These are phyloP conservation scores for Rickenella mellea DNA, from an alignment of 768 basidiomycete genomes.

Conservation along the genomic window DNA sequence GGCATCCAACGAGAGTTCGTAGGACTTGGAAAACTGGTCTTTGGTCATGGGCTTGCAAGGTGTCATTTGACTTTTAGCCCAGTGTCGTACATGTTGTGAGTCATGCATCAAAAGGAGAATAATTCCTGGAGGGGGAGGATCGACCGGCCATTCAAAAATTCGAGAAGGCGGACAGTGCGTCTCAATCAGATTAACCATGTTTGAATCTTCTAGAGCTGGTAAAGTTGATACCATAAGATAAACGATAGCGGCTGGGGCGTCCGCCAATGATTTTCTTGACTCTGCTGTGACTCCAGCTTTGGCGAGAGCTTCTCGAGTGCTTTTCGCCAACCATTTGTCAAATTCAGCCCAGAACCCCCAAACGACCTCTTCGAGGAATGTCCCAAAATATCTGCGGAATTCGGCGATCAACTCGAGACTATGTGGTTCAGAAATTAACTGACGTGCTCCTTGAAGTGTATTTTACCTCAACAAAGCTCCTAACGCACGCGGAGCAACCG, in stretches of 20 bases:
- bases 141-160: conserved; percentile 43
- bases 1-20: conserved; percentile 34
- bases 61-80: conserved; percentile 44
- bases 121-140: conserved; percentile 51
- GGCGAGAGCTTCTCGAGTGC: conserved; percentile 41
- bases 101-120: conserved; percentile 49
- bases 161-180: conserved; percentile 24
- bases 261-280: conserved; percentile 23
- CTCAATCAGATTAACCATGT: conserved; percentile 34
- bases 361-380: conserved; percentile 43
- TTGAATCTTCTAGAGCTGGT: conserved; percentile 40
- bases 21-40: conserved; percentile 37
- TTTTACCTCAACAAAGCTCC: conserved; percentile 57
- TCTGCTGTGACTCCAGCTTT: conserved; percentile 16
- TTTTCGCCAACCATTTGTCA: conserved; percentile 53
- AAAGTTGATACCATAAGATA: conserved; percentile 61
- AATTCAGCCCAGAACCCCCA: conserved; percentile 52
- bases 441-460: conserved; percentile 59
- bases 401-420: neutral
- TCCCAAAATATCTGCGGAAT: conserved; percentile 58
- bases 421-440: conserved; percentile 22
- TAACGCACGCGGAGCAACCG: conserved; percentile 63
- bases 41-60: conserved; percentile 35
- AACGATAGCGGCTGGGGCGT: conserved; percentile 38
- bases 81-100: conserved; percentile 39